Base-by-base conservation (phyloP, 176 grass and related monocot genomes). In the Pharus latifolius region DNA sequence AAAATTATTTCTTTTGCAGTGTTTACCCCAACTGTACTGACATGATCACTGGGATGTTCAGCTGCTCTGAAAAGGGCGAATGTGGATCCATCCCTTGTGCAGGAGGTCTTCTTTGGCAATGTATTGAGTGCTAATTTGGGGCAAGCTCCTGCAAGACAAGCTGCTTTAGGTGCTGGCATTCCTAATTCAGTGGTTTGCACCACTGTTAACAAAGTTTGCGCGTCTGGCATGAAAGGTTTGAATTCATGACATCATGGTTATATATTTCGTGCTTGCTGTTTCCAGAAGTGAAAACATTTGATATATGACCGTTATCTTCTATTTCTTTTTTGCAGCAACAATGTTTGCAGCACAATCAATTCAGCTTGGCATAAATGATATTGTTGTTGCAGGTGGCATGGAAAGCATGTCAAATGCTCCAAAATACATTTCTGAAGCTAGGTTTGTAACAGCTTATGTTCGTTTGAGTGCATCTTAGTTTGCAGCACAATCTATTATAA, bases 351-450 rank as follows among this genome's bases (percentile, higher is more conserved):
- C 85, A 24, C 88, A 96, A 65, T 83, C 79, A 28, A 96, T 96
- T 78, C 88, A 87, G 60, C 44, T 96, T 66, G 92, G 92, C 9
- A 92, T 76, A 72, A 91, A 96, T 76, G 85, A 89, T 84, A 82
- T 96, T 24, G 92, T 92, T 27, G 92, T 96, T 34, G 85, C 92
- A 10, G 92, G 92, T 69, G 92, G 92, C 52, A 96, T 96, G 92
- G 92, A 96, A 71, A 96, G 88, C 88, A 96, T 96, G 92, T 92
- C 92, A 18, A 96, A 96, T 84, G 92, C 92, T 60, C 92, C 92
- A 12, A 96, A 96, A 63, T 96, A 96, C 81, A 72, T 96, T 64
- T 54, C 85, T 60, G 92, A 96, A 77, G 82, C 92, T 61, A 96
- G 92, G 92, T 96, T 50, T 52, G 26, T 29, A 56, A 45, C n/a